Evolutionary conservation across 768 basidiomycete genomes (phyloP).

Genomic region (Rhodocollybia butyracea): DNA sequence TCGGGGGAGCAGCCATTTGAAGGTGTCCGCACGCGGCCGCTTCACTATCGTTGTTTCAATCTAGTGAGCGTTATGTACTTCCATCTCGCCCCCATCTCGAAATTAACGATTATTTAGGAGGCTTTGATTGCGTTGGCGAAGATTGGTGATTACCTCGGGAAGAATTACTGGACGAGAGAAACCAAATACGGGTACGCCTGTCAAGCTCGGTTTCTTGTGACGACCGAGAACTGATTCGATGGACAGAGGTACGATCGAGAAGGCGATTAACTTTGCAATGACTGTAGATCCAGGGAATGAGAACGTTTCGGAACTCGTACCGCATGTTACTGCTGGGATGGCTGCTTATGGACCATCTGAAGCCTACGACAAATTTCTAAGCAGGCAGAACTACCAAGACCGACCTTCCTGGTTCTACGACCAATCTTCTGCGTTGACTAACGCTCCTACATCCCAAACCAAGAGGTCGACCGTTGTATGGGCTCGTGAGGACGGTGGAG

Average conservation of each 20-base stretch:
- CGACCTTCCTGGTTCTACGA: conserved; percentile 47
- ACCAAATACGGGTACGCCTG: conserved; percentile 35
- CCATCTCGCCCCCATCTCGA: not conserved
- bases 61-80: conserved; percentile 16
- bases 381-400: conserved; percentile 29
- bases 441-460: conserved; percentile 28
- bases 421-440: conserved; percentile 37
- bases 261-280: conserved; percentile 48
- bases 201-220: not conserved
- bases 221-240: not conserved
- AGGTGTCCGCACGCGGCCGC: conserved; percentile 49
- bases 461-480: not conserved
- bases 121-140: conserved; percentile 54
- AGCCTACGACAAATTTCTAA: conserved; percentile 44
- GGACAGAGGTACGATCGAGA: conserved; percentile 42
- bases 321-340: conserved; percentile 49
- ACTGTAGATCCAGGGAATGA: conserved; percentile 33
- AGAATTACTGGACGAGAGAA: conserved; percentile 43
- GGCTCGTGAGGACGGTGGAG: not conserved
- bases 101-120: too few relatives aligned
- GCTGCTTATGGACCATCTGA: conserved; percentile 53
- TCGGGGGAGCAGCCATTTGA: conserved; percentile 60
- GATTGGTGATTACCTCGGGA: conserved; percentile 47
- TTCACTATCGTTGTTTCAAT: conserved; percentile 58
- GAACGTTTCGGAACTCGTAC: conserved; percentile 32